Conservation (phyloP, 352 stramenopile species). For the Phytopythium chamaehyphon region DNA sequence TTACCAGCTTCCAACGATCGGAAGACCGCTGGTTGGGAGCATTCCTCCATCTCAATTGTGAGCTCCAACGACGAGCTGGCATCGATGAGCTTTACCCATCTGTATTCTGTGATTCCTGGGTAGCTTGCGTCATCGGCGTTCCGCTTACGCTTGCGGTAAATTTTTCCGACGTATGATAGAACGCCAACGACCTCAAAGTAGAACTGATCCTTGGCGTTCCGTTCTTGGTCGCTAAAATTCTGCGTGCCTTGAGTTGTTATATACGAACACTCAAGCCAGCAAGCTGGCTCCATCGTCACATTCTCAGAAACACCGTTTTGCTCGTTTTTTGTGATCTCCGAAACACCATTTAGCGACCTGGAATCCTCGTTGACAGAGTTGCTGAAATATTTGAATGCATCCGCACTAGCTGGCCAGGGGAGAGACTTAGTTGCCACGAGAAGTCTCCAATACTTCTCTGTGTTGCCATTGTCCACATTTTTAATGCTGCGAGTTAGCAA, state of each 20-base stretch:
- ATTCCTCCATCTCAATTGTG: constrained; percentile 34
- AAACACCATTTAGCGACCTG: too few species aligned
- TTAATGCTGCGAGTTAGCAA: not conserved
- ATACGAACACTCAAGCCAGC: constrained; percentile 49
- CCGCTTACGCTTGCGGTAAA: constrained; percentile 31
- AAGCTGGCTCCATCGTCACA: constrained; percentile 7
- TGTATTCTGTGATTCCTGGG: constrained; percentile 21
- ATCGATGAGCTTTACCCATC: constrained; percentile 70
- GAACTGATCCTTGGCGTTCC: constrained; percentile 11
- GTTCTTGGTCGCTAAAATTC: constrained; percentile 14
- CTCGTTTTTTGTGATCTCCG: constrained; percentile 2
- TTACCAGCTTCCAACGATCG: constrained; percentile 40
- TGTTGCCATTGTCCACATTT: too few species aligned
- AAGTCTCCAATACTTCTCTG: constrained; percentile 60
- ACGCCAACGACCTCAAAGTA: constrained; percentile 72
- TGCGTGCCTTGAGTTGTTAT: constrained; percentile 28
- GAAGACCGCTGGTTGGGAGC: constrained; percentile 45
- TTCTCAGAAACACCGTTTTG: not conserved
- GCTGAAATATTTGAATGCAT: too few species aligned
- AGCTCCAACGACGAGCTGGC: constrained; percentile 38
- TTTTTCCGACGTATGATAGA: constrained; percentile 41
- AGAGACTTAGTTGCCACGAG: constrained; percentile 29
- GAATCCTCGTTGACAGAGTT: too few species aligned
- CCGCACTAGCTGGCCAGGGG: too few species aligned
- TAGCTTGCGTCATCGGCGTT: not conserved